Evolutionary conservation across 1,284 basidiomycete species (phyloP), one percentile per base, ranked within the genome.

Genomic region (Ceratorhiza oryzae-sativae): DNA sequence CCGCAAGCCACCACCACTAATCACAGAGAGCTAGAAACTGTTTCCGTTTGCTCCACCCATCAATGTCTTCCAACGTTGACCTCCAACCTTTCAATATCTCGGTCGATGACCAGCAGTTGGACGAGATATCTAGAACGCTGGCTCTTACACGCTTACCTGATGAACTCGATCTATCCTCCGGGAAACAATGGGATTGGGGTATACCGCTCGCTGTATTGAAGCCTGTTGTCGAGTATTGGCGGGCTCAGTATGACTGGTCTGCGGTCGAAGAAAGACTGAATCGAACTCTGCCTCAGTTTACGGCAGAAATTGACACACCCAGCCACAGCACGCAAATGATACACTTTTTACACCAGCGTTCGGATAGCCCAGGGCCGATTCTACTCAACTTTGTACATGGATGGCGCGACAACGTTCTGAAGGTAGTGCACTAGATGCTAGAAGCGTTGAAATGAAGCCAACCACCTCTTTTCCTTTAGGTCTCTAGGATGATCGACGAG

Each of bases 341-440:
- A 5, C 73, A 74, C 42, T 73, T 73, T 48, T 71, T 72, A 4
- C 71, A 74, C 34, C 59, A 65, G 23, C 55, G 71, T 8, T 74
- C 73, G 1, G 53, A 61, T 12, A 59, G 62, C 18, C 73, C 73
- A 25, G 25, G 15, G 27, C 71, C 73, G 18, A 74, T 70, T 13
- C 73, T 71, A n/a, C 45, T 74, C 20, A 42, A 71, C 12, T 55
- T 74, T 39, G 48, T 71, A 23, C 73, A 74, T 23, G 73, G 73
- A 25, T 74, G 73, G 73, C 73, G 71, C 4, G 73, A 71, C n/a
- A 74, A 73, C 36, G 72, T 74, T 39, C 71, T 68, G 10, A 71
- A 74, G 73, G 73, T 74, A 45, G 30, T 13, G 46, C n/a, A 25
- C 1, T 32, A 46, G 9, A 12, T 25, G 18, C 20, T 12, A 42